Percentiles rank a stretch among this genome's conserved stretches.
Evolutionary conservation across 1,284 basidiomycete species (phyloP).

Genomic region (Ustilago sp.): DNA sequence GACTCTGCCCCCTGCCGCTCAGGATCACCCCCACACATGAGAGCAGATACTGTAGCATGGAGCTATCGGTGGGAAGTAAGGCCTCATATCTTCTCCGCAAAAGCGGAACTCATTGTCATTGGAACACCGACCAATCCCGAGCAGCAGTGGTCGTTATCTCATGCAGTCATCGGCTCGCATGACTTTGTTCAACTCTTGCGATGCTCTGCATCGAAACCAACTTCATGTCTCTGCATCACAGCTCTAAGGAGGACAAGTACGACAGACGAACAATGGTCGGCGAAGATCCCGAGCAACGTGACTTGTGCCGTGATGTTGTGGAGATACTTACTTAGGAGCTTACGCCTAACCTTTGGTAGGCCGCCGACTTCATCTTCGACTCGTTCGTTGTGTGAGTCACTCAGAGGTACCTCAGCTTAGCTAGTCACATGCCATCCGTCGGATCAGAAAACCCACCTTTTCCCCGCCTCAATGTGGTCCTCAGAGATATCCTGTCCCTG

Average conservation of each 20-base stretch:
- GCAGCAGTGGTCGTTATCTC: background rate
- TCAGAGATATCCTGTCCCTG: constrained; percentile 1
- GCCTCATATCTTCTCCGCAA: background rate
- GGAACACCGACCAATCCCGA: background rate
- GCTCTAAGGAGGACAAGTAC: background rate
- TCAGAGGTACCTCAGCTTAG: background rate
- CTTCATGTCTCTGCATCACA: too few species aligned
- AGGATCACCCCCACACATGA: background rate
- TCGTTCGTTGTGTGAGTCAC: constrained; percentile 1
- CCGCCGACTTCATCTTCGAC: constrained; percentile 14
- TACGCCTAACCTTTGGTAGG: background rate
- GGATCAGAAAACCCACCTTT: background rate
- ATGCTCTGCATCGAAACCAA: constrained; percentile 2
- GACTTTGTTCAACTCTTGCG: background rate
- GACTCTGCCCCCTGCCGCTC: background rate
- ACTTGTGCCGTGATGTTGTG: constrained; percentile 2
- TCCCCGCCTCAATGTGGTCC: background rate
- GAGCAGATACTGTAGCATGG: background rate
- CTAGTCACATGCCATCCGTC: constrained; percentile 12
- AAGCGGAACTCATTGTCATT: background rate
- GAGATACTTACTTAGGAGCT: background rate
- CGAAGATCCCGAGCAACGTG: constrained; percentile 5
- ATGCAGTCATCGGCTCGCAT: background rate
- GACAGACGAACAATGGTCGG: constrained; percentile 1
- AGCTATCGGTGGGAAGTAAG: background rate